A percentile compares a stretch with the other conserved stretches of the same genome.
phyloP scores from a whole-genome alignment of 768 basidiomycete genomes.

The Suillus lakei region DNA sequence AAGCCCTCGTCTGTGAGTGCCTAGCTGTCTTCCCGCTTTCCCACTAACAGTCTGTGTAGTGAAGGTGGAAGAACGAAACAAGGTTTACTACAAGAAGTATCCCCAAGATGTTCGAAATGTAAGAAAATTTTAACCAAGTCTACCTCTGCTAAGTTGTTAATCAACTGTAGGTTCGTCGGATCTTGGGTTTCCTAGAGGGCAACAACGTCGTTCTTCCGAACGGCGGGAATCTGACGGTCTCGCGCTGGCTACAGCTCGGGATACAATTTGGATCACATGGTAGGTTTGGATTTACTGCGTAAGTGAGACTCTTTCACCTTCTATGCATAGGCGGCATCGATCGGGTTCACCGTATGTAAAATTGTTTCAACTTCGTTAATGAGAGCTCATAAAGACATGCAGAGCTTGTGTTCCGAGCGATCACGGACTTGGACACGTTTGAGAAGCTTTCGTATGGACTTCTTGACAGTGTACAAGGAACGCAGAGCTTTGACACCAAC shows the following conservation, averaged over 20 bases:
- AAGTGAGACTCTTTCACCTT: constrained; percentile 1
- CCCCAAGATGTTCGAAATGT: constrained; percentile 51
- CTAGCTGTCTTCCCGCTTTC: background rate
- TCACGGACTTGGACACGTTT: constrained; percentile 50
- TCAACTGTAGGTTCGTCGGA: constrained; percentile 43
- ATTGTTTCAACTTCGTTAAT: background rate
- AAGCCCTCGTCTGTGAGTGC: constrained; percentile 44
- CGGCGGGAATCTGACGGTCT: constrained; percentile 46
- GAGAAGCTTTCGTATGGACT: constrained; percentile 49
- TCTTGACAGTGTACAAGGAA: constrained; percentile 42
- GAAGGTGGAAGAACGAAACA: constrained; percentile 47
- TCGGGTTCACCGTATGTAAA: constrained; percentile 48
- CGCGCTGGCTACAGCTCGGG: constrained; percentile 50
- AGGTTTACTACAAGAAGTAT: constrained; percentile 54
- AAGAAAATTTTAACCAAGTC: constrained; percentile 2
- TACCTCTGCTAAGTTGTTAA: background rate
- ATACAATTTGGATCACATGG: constrained; percentile 48
- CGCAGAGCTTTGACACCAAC: constrained; percentile 50
- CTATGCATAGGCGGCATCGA: constrained; percentile 49
- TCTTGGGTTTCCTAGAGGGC: constrained; percentile 45
- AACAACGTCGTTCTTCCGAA: constrained; percentile 46
- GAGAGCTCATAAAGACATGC: background rate
- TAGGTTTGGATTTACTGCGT: constrained; percentile 19
- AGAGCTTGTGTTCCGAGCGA: constrained; percentile 53
- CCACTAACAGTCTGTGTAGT: constrained; percentile 26